Base-by-base conservation (phyloP, 2,329 filamentous ascomycete genomes). In the Diplodia intermedia region DNA sequence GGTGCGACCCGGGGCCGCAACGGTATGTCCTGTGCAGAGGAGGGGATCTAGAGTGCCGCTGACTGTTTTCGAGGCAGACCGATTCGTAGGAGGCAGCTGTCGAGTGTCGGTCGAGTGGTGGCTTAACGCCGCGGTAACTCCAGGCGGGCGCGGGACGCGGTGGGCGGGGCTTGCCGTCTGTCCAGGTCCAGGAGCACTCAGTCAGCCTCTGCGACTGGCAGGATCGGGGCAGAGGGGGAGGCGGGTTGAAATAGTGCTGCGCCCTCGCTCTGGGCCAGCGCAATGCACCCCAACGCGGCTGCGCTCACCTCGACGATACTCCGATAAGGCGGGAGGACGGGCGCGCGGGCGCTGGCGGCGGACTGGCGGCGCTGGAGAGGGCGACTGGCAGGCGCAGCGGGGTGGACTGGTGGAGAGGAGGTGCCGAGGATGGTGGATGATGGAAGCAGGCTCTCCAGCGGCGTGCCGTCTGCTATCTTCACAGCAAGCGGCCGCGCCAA, bases 101-200 rank as follows among this genome's bases (percentile, higher is more conserved):
- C 54, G 50, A 49, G 31, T 15, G 23, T 65, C 66, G 50, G 57
- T 55, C 66, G 57, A 65, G 20, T 5, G 60, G 55, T 29, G 57
- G 36, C 50, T 68, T 68, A 65, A 68, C 66, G 66, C 66, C 66
- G 66, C 53, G 50, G 57, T 68, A 68, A 63, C 66, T 68, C 66
- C 66, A 68, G 66, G 43, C 26, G 43, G 40, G 40, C 40, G 57
- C 57, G 40, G 57, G 57, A 49, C 40, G 57, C 23, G 31, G 26
- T 15, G 40, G 15, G 65, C 60, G 47, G 60, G 60, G 60, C 60
- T 63, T 36, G 60, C 60, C 43, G 43, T 36, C 60, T 52, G 47
- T 52, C 47, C 23, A 52, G 43, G 29, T 23, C 29, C 15, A 40
- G 47, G 50, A 38, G 50, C 29, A 38, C 26, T 52, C 18, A 8